Percentiles rank a stretch among this genome's conserved stretches.
phyloP scores from a whole-genome alignment of 352 stramenopile species.

The Globisporangium mamillatum region DNA sequence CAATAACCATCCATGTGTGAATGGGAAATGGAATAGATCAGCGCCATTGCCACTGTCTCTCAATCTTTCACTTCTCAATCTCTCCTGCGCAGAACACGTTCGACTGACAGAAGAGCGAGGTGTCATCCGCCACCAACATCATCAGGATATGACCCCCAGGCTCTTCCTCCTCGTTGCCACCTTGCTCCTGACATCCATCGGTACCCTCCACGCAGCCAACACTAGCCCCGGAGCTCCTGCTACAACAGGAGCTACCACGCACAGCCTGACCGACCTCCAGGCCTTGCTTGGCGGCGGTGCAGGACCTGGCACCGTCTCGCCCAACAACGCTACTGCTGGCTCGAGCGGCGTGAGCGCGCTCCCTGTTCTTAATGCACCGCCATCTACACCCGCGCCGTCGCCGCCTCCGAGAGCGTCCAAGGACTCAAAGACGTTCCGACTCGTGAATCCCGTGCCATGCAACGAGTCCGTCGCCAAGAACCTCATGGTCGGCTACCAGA shows the following conservation, averaged over 20 bases:
- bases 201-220: not conserved
- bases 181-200: not conserved
- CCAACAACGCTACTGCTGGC: not conserved
- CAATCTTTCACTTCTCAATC: too few relatives aligned
- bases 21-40: too few relatives aligned
- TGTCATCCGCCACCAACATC: not conserved
- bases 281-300: not conserved
- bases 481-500: conserved; percentile 48
- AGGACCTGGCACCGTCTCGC: not conserved
- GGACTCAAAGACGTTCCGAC: conserved; percentile 47
- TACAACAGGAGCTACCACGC: not conserved
- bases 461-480: conserved; percentile 38
- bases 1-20: too few relatives aligned
- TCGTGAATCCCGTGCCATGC: conserved; percentile 40
- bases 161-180: not conserved
- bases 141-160: not conserved
- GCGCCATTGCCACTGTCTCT: too few relatives aligned
- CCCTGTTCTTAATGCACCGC: not conserved
- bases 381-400: not conserved
- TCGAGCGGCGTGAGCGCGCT: not conserved
- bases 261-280: conserved; percentile 1
- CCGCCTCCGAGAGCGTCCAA: conserved; percentile 22
- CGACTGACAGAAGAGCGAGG: too few relatives aligned
- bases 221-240: not conserved
- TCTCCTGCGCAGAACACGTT: too few relatives aligned